Evolutionary conservation across 1,284 basidiomycete species (phyloP).

Genomic region (Takashimella koratensis): DNA sequence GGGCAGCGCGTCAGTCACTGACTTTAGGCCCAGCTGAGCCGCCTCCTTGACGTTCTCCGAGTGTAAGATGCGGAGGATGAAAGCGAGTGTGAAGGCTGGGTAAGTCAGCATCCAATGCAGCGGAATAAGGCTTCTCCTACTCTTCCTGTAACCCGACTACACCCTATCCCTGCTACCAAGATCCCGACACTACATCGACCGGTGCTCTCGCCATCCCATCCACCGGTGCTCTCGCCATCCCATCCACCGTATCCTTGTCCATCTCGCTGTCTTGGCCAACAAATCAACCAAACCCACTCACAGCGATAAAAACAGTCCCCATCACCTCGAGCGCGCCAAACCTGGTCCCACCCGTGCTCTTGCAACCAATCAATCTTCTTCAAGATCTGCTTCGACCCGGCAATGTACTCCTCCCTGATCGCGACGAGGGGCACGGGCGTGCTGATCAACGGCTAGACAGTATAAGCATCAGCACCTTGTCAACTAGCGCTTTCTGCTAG

Average conservation of each 20-base stretch:
- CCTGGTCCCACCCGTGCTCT: slow-evolving; percentile 57
- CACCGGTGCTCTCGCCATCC: too few relatives aligned
- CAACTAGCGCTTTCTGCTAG: background rate
- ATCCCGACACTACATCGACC: too few relatives aligned
- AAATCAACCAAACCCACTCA: slow-evolving; percentile 51
- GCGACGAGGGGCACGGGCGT: slow-evolving; percentile 43
- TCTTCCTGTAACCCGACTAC: too few relatives aligned
- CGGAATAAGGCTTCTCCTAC: too few relatives aligned
- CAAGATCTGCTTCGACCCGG: slow-evolving; percentile 57
- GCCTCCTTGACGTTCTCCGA: slow-evolving; percentile 52
- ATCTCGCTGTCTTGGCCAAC: too few relatives aligned
- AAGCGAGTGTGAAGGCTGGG: slow-evolving; percentile 65
- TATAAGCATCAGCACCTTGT: background rate
- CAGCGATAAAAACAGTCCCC: slow-evolving; percentile 78
- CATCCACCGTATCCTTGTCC: too few relatives aligned
- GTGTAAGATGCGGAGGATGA: slow-evolving; percentile 59
- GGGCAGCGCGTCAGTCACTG: slow-evolving; percentile 56
- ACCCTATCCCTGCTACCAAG: too few relatives aligned
- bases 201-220: too few relatives aligned
- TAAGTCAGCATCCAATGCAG: background rate
- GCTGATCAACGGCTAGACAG: slow-evolving; percentile 45
- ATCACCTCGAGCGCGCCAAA: slow-evolving; percentile 66
- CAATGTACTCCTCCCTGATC: slow-evolving; percentile 59
- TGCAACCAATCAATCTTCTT: slow-evolving; percentile 63
- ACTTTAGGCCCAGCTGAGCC: slow-evolving; percentile 56